A percentile compares a stretch with the other conserved stretches of the same genome.
Conservation (phyloP, 371 early-diverging fungal genomes). For the Mucor mucedo region DNA sequence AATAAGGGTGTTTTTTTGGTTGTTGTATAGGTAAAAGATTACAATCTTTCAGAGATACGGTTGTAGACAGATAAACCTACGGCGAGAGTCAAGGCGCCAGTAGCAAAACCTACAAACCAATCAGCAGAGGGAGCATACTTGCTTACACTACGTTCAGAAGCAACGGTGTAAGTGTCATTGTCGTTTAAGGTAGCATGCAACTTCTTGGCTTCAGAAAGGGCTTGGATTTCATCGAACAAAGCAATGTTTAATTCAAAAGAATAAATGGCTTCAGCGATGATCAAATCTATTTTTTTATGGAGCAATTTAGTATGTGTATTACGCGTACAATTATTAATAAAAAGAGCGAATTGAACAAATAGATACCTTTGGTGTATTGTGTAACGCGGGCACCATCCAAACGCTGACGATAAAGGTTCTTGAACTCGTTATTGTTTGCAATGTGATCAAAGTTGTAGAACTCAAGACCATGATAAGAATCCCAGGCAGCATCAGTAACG, state of each 20-base stretch:
- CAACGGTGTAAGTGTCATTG: neutral
- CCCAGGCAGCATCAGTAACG: slow-evolving; percentile 43
- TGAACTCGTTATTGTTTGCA: slow-evolving; percentile 58
- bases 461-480: slow-evolving; percentile 49
- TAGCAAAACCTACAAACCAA: slow-evolving; percentile 24
- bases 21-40: neutral
- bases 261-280: slow-evolving; percentile 45
- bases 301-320: neutral
- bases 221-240: slow-evolving; percentile 49
- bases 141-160: neutral
- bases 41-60: slow-evolving; percentile 16
- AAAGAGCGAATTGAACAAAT: neutral
- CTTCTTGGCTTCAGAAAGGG: slow-evolving; percentile 36
- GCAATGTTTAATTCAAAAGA: slow-evolving; percentile 52
- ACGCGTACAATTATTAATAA: neutral
- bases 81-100: slow-evolving; percentile 18
- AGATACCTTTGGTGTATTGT: slow-evolving; percentile 34
- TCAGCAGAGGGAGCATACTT: slow-evolving; percentile 15
- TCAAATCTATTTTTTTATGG: slow-evolving; percentile 26
- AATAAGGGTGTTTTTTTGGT: neutral
- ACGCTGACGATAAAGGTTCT: slow-evolving; percentile 55
- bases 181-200: slow-evolving; percentile 23
- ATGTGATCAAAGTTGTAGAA: slow-evolving; percentile 59
- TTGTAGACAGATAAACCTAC: slow-evolving; percentile 18
- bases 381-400: slow-evolving; percentile 45